These are phyloP conservation scores for Leishmania major DNA, from an alignment of 208 protist genomes.

Conservation along the genomic window DNA sequence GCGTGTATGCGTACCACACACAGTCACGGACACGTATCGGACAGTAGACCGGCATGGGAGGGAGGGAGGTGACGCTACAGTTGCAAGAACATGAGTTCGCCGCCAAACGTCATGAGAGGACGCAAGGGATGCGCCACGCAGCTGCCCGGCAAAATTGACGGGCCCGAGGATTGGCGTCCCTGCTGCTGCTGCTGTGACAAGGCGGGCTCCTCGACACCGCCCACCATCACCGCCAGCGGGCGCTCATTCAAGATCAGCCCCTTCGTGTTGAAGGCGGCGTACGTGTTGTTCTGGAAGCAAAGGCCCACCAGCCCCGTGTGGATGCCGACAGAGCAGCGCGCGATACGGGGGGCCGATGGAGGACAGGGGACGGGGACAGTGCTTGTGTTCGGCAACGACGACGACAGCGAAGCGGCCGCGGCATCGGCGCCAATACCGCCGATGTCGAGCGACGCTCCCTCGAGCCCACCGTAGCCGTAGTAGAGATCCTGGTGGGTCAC, in stretches of 20 bases:
- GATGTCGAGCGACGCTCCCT: background rate
- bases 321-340: slow-evolving; percentile 59
- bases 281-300: slow-evolving; percentile 76
- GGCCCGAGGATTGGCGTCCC: background rate
- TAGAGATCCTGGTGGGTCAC: slow-evolving; percentile 40
- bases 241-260: slow-evolving; percentile 58
- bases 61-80: slow-evolving; percentile 20
- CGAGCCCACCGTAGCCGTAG: slow-evolving; percentile 16
- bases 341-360: slow-evolving; percentile 41
- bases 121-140: slow-evolving; percentile 79
- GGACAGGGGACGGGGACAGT: background rate
- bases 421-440: background rate
- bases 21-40: background rate
- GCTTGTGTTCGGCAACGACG: background rate
- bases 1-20: background rate
- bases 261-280: slow-evolving; percentile 72
- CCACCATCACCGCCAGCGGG: slow-evolving; percentile 40
- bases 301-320: slow-evolving; percentile 80
- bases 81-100: slow-evolving; percentile 78
- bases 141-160: slow-evolving; percentile 42
- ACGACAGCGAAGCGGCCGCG: background rate
- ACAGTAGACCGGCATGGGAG: no score
- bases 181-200: slow-evolving; percentile 19
- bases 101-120: slow-evolving; percentile 70
- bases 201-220: slow-evolving; percentile 12